Evolutionary conservation across 2,329 filamentous ascomycete genomes (phyloP).

Genomic region (Hirsutella rhossiliensis): DNA sequence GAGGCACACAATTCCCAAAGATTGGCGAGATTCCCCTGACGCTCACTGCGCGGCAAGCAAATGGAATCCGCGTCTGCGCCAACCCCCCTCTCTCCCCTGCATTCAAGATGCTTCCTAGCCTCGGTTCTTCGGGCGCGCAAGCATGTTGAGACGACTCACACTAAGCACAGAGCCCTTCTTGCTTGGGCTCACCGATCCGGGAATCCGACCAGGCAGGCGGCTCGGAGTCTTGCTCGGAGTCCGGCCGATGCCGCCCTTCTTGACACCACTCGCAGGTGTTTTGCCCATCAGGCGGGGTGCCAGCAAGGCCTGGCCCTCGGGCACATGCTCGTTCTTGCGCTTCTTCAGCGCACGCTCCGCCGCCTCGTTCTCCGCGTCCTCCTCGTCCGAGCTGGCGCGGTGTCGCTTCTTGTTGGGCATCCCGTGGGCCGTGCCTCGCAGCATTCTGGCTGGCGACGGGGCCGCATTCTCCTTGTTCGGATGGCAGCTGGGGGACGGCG

Average conservation of each 20-base stretch:
- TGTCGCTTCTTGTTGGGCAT: constrained; percentile 55
- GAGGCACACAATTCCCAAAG: no score
- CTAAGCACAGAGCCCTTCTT: constrained; percentile 43
- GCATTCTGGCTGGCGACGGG: constrained; percentile 21
- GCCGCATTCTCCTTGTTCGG: constrained; percentile 45
- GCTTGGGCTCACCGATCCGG: constrained; percentile 26
- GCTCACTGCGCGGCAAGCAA: no score
- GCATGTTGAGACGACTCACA: constrained; percentile 48
- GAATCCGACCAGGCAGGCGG: constrained; percentile 9
- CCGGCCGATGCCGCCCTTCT: constrained; percentile 20
- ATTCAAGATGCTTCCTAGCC: constrained; percentile 17
- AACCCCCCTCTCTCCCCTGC: no score
- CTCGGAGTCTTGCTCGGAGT: constrained; percentile 11
- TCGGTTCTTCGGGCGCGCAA: constrained; percentile 47
- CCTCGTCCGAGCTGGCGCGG: constrained; percentile 44
- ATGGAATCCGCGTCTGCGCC: no score
- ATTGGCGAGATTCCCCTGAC: no score
- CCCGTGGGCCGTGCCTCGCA: constrained; percentile 44
- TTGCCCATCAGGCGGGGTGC: constrained; percentile 31
- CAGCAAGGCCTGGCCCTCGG: constrained; percentile 39
- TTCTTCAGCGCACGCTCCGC: constrained; percentile 45
- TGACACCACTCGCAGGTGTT: constrained; percentile 20
- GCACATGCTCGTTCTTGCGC: constrained; percentile 35
- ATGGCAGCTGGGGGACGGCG: constrained; percentile 17
- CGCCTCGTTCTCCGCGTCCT: constrained; percentile 37